These are phyloP conservation scores for Akanthomyces lecanii DNA, from an alignment of 2,329 filamentous ascomycete genomes.

Conservation along the genomic window DNA sequence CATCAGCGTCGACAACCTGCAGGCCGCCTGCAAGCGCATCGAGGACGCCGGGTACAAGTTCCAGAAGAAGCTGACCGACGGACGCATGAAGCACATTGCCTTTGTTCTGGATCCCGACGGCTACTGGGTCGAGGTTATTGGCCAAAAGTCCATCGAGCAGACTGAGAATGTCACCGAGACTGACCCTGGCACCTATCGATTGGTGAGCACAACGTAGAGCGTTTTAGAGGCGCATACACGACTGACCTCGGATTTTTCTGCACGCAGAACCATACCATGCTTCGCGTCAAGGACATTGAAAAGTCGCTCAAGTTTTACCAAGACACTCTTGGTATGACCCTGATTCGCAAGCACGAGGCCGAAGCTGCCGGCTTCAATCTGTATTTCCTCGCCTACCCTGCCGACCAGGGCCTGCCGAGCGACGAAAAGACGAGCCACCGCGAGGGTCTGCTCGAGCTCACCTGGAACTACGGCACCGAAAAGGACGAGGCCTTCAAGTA, in stretches of 20 bases:
- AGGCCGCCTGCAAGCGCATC: constrained; percentile 83
- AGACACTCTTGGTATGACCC: constrained; percentile 82
- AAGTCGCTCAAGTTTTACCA: constrained; percentile 76
- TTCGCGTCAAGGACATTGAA: constrained; percentile 80
- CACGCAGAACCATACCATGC: constrained; percentile 85
- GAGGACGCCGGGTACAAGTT: constrained; percentile 89
- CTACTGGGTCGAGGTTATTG: constrained; percentile 82
- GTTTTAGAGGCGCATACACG: neutral
- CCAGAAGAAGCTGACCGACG: constrained; percentile 90
- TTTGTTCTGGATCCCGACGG: constrained; percentile 86
- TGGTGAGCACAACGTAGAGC: constrained; percentile 37
- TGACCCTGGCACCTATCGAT: constrained; percentile 69
- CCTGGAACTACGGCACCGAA: constrained; percentile 80
- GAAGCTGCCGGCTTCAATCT: constrained; percentile 73
- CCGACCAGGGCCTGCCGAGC: constrained; percentile 48
- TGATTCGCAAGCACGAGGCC: constrained; percentile 69
- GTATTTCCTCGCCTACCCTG: constrained; percentile 85
- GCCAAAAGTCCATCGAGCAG: constrained; percentile 66
- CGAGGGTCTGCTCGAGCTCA: constrained; percentile 86
- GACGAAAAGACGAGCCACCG: constrained; percentile 56
- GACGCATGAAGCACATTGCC: constrained; percentile 81
- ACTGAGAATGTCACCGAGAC: constrained; percentile 70
- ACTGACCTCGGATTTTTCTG: neutral
- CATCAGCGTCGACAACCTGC: constrained; percentile 77
- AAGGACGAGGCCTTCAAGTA: constrained; percentile 81